Conservation (phyloP, 2,329 filamentous ascomycete genomes). For the Aaosphaeria arxii region DNA sequence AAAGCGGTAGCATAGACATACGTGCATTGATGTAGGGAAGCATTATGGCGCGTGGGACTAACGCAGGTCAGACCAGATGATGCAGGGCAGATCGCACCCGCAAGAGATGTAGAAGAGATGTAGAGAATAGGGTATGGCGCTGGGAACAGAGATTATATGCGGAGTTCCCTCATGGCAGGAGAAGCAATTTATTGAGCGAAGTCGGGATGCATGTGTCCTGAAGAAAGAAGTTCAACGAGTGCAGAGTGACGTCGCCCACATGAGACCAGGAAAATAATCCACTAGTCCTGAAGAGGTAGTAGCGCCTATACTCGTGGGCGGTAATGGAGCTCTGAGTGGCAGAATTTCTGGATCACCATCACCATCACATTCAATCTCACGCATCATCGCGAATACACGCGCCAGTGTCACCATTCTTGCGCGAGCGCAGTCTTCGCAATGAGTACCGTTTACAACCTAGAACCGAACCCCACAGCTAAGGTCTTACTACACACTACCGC, state of each 20-base stretch:
- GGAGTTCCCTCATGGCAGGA: background rate
- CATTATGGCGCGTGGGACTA: constrained; percentile 43
- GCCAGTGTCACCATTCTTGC: background rate
- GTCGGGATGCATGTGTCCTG: background rate
- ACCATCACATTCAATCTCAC: background rate
- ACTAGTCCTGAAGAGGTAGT: constrained; percentile 2
- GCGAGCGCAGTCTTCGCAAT: constrained; percentile 46
- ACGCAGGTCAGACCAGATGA: constrained; percentile 8
- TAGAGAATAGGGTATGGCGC: background rate
- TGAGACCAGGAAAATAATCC: background rate
- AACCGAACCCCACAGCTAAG: constrained; percentile 90
- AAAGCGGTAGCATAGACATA: constrained; percentile 34
- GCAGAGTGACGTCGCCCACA: constrained; percentile 13
- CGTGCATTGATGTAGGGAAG: constrained; percentile 62
- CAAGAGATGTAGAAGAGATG: background rate
- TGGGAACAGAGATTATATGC: background rate
- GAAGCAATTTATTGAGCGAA: background rate
- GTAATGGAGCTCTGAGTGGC: constrained; percentile 12
- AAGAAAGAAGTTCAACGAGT: background rate
- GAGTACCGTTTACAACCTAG: constrained; percentile 90
- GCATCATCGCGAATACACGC: background rate
- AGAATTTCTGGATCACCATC: constrained; percentile 10
- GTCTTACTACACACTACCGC: constrained; percentile 85
- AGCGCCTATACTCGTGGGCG: constrained; percentile 7
- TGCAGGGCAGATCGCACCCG: constrained; percentile 3